phyloP scores from a whole-genome alignment of 164 flowering plant species.

The Aristolochia fimbriata region DNA sequence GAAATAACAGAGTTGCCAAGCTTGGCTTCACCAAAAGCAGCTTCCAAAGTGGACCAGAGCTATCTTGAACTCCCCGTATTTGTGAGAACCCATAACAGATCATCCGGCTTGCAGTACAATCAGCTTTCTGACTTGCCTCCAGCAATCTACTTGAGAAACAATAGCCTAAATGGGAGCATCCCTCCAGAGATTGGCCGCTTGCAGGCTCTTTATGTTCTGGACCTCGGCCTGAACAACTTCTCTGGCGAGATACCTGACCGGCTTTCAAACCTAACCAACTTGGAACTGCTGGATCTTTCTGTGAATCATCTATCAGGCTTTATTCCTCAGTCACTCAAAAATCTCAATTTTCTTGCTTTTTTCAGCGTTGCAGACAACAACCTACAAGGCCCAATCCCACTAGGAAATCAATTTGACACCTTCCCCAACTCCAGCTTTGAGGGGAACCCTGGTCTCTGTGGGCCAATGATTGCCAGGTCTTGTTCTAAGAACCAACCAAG shows the following conservation, averaged over 20 bases:
- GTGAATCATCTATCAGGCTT: slow-evolving; percentile 38
- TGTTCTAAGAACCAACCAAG: slow-evolving; percentile 18
- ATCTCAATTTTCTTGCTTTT: slow-evolving; percentile 44
- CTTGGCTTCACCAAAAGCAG: slow-evolving; percentile 15
- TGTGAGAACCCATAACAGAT: slow-evolving; percentile 29
- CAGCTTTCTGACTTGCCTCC: slow-evolving; percentile 54
- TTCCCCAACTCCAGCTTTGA: slow-evolving; percentile 35
- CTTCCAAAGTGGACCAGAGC: slow-evolving; percentile 10
- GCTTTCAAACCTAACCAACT: slow-evolving; percentile 39
- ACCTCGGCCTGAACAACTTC: slow-evolving; percentile 44
- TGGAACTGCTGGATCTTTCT: slow-evolving; percentile 51
- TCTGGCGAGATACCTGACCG: slow-evolving; percentile 45
- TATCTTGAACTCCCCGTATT: slow-evolving; percentile 50
- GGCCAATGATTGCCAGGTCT: slow-evolving; percentile 17
- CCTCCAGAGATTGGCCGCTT: slow-evolving; percentile 47
- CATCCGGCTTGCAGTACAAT: slow-evolving; percentile 37
- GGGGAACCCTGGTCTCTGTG: slow-evolving; percentile 39
- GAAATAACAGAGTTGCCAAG: slow-evolving; percentile 24
- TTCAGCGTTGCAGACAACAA: slow-evolving; percentile 50
- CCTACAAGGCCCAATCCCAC: slow-evolving; percentile 52
- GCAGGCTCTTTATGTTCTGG: slow-evolving; percentile 37
- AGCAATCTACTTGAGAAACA: slow-evolving; percentile 40
- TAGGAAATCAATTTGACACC: slow-evolving; percentile 58
- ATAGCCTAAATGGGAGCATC: slow-evolving; percentile 39
- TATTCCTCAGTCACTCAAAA: slow-evolving; percentile 45